Evolutionary conservation across 257 asterid genomes (phyloP).

Genomic region (Penstemon newberryi): DNA sequence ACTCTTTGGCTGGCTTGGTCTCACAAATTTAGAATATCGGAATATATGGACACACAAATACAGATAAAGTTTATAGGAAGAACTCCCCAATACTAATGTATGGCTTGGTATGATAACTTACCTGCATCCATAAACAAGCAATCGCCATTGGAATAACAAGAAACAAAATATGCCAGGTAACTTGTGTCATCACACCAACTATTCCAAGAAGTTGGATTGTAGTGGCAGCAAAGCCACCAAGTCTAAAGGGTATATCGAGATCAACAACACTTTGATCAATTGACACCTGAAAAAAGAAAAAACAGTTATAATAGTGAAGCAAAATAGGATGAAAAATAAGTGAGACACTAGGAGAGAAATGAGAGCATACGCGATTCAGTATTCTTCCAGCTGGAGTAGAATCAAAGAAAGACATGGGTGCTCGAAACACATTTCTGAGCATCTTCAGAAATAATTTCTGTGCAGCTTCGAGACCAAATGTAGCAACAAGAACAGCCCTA

Average conservation of each 20-base stretch:
- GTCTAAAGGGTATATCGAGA: slow-evolving; percentile 99
- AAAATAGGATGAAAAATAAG: not conserved
- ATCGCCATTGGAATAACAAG: slow-evolving; percentile 96
- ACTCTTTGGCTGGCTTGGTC: too few relatives aligned
- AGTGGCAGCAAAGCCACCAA: slow-evolving; percentile 99
- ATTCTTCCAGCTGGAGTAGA: slow-evolving; percentile 96
- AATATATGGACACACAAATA: too few relatives aligned
- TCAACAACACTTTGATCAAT: slow-evolving; percentile 98
- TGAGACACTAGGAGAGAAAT: not conserved
- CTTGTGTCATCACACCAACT: slow-evolving; percentile 93
- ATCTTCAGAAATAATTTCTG: slow-evolving; percentile 81
- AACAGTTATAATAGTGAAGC: slow-evolving; percentile 30
- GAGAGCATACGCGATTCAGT: slow-evolving; percentile 78
- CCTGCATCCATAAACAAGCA: slow-evolving; percentile 99
- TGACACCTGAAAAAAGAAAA: slow-evolving; percentile 72
- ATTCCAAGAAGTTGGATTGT: slow-evolving; percentile 97
- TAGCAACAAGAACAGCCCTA: slow-evolving; percentile 94
- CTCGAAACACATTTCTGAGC: slow-evolving; percentile 77
- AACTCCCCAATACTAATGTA: not conserved
- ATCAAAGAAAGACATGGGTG: slow-evolving; percentile 98
- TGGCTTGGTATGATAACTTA: slow-evolving; percentile 27
- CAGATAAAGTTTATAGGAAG: too few relatives aligned
- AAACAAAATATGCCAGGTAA: slow-evolving; percentile 96
- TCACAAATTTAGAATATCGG: too few relatives aligned
- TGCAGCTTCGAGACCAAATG: slow-evolving; percentile 96